Percentiles rank a stretch among this genome's conserved stretches.
These are phyloP conservation scores for Suhomyces choctaworum DNA, from an alignment of 1,139 yeast species.

Conservation along the genomic window DNA sequence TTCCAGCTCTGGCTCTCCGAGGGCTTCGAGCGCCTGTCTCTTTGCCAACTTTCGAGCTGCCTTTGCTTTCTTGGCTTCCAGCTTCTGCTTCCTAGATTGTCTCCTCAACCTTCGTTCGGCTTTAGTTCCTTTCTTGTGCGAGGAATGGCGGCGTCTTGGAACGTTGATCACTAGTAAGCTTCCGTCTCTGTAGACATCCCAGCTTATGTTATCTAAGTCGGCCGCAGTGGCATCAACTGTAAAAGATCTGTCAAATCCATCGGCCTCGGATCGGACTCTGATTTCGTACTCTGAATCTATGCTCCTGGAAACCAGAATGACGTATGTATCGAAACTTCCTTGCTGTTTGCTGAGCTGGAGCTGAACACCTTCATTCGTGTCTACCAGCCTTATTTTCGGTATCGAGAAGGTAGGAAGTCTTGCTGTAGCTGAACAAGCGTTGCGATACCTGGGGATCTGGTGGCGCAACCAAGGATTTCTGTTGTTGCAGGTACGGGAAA, in stretches of 20 bases:
- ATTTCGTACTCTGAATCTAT: conserved; percentile 8
- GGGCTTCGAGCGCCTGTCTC: too few species aligned
- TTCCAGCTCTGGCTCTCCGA: too few species aligned
- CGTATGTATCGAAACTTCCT: conserved; percentile 40
- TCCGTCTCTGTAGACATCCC: conserved; percentile 32
- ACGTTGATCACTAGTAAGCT: conserved; percentile 39
- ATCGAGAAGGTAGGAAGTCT: too few species aligned
- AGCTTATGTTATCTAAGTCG: conserved; percentile 33
- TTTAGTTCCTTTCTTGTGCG: conserved; percentile 5
- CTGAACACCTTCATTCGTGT: conserved; percentile 35
- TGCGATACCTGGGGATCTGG: too few species aligned
- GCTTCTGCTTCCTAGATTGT: conserved; percentile 3
- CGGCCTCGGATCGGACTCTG: conserved; percentile 24
- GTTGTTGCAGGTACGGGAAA: too few species aligned
- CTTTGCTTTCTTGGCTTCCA: conserved; percentile 2
- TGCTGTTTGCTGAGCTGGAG: conserved; percentile 37
- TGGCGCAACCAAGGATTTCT: too few species aligned
- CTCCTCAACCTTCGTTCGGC: conserved; percentile 6
- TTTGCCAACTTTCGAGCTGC: conserved; percentile 5
- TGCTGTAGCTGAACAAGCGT: too few species aligned
- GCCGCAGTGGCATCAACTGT: conserved; percentile 34
- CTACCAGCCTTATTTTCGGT: conserved; percentile 19
- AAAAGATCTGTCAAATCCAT: conserved; percentile 33
- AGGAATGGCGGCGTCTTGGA: conserved; percentile 25
- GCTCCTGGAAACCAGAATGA: conserved; percentile 32